Evolutionary conservation across 73 alveolate species (phyloP).

Genomic region (Paramecium sonneborni): DNA sequence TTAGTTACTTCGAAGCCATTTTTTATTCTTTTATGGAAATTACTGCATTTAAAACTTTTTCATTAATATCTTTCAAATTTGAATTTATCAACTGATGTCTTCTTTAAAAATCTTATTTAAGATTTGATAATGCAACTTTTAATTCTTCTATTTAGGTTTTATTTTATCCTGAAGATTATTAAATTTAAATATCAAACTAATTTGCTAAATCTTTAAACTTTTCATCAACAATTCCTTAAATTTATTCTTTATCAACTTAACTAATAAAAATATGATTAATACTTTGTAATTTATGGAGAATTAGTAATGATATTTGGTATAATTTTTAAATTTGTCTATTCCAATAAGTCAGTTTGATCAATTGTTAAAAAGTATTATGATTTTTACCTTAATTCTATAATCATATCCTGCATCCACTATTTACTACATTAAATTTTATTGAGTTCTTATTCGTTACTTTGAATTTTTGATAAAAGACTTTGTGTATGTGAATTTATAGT

Average conservation of each 20-base stretch:
- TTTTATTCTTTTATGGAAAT: background rate
- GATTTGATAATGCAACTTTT: background rate
- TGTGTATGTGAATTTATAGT: background rate
- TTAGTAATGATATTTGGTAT: background rate
- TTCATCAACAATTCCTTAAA: background rate
- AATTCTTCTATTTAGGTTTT: background rate
- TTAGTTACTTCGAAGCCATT: background rate
- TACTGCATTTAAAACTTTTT: background rate
- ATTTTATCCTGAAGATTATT: background rate
- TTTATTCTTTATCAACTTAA: background rate
- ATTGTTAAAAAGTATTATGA: background rate
- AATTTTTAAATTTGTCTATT: background rate
- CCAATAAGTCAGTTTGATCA: background rate
- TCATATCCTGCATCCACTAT: conserved; percentile 4
- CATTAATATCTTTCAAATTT: background rate
- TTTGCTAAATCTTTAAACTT: background rate
- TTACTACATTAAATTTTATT: background rate
- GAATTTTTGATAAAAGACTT: background rate
- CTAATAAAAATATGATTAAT: background rate
- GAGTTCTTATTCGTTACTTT: background rate
- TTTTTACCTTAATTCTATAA: background rate
- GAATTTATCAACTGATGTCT: background rate
- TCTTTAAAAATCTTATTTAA: background rate
- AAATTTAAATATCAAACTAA: background rate
- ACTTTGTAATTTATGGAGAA: background rate